A percentile compares a stretch with the other conserved stretches of the same genome.
Conservation (phyloP, 129 eudicot genomes). For the Flaveria sonorensis region DNA sequence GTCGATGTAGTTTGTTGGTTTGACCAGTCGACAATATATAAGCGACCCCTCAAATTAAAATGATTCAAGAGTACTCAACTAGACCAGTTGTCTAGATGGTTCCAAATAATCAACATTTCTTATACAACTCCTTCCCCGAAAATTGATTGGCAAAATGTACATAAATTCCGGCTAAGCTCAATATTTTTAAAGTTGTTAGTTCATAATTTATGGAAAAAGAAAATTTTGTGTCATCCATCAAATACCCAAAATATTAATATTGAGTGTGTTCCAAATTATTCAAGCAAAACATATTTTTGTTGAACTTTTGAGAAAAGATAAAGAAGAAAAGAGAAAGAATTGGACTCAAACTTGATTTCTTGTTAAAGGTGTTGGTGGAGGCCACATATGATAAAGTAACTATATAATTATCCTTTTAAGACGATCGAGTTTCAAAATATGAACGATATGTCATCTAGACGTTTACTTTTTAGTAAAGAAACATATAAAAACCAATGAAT, state of each 20-base stretch:
- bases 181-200: neutral
- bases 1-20: too few species aligned
- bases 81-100: too few species aligned
- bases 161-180: too few species aligned
- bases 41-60: too few species aligned
- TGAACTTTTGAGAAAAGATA: neutral
- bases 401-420: neutral
- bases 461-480: slow-evolving; percentile 21
- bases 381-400: slow-evolving; percentile 22
- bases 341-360: slow-evolving; percentile 6
- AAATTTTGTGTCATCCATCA: neutral
- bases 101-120: too few species aligned
- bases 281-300: neutral
- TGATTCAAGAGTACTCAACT: too few species aligned
- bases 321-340: neutral
- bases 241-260: neutral
- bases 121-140: too few species aligned
- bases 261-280: neutral
- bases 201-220: neutral
- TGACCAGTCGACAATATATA: too few species aligned
- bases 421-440: neutral
- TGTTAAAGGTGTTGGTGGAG: slow-evolving; percentile 4
- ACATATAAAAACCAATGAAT: neutral
- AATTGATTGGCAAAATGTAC: too few species aligned
- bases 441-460: neutral